A percentile compares a stretch with the other conserved stretches of the same genome.
phyloP scores from a whole-genome alignment of 2,329 filamentous ascomycete genomes.

The Immersiporthe knoxdaviesiana region DNA sequence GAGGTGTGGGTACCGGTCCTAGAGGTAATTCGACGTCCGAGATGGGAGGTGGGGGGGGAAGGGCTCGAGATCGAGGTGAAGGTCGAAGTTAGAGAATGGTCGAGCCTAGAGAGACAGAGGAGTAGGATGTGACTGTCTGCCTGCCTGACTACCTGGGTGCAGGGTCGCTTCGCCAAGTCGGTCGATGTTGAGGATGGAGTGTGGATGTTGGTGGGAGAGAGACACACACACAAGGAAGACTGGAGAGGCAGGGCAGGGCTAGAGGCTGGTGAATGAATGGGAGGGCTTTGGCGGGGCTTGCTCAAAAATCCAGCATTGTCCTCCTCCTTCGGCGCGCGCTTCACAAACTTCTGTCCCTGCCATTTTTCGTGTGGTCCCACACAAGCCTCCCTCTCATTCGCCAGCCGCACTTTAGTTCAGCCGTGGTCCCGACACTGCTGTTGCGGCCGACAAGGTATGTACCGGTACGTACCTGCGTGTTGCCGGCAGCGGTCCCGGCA shows the following conservation, averaged over 20 bases:
- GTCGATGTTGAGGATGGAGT: neutral
- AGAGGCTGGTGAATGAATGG: conserved; percentile 18
- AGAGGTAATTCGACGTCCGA: neutral
- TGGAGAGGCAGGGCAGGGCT: conserved; percentile 6
- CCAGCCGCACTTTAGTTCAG: conserved; percentile 25
- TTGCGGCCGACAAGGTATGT: neutral
- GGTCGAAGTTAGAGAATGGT: neutral
- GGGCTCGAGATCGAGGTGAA: neutral
- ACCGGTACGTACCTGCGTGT: neutral
- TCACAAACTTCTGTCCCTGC: conserved; percentile 18
- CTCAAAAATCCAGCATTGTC: conserved; percentile 29
- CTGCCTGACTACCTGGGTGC: conserved; percentile 16
- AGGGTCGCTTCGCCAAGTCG: neutral
- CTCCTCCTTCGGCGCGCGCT: neutral
- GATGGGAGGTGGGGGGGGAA: neutral
- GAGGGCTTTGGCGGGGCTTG: conserved; percentile 27
- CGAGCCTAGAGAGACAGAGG: neutral
- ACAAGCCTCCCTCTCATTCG: conserved; percentile 9
- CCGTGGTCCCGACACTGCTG: conserved; percentile 19
- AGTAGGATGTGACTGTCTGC: conserved; percentile 5
- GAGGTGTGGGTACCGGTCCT: neutral
- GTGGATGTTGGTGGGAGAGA: neutral
- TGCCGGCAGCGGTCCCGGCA: conserved; percentile 25
- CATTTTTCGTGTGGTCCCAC: conserved; percentile 30
- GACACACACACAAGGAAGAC: neutral